Base-by-base conservation (phyloP, 768 basidiomycete species). In the Pholiota microspora region DNA sequence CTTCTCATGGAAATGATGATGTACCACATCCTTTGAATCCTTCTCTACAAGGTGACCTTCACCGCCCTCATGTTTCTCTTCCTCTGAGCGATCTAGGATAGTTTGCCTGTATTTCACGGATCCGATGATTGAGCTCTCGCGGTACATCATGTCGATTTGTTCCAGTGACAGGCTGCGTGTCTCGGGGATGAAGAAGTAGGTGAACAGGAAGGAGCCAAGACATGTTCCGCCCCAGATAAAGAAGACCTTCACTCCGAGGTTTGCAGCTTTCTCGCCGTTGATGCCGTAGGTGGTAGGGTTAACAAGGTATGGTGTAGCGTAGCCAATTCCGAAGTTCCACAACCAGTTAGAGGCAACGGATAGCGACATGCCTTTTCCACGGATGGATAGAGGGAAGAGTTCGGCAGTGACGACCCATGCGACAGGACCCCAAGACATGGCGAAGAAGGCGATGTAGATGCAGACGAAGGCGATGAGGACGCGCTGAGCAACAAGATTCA, bases 81-180 rank as follows among this genome's bases (percentile, higher is more conserved):
- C 4, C 21, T 2, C 21, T 9, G 40, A 16, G 18, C 40, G 16
- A 6, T 42, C 40, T 9, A 42, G 9, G 21, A 42, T 42, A 16
- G 40, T 42, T 29, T 31, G 29, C 16, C 46, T 34, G n/a, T 48
- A 48, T 29, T 18, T 18, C 29, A 55, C 38, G 9, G 48, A 40
- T n/a, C 38, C 29, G 21, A 29, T 52, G 7, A 34, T 62, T 13
- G 59, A 57, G 15, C 83, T 80, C 66, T 88, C 77, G 69, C 81
- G 77, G 75, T 88, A 87, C 63, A 91, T 76, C 24, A 84, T 64
- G 70, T 92, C 90, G 65, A 92, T 80, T 70, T 92, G 88, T 73
- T 92, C 90, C 56, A 92, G 80, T 10, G 87, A 85, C 13, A 92
- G 77, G 3, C 88, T 88, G 71, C 89, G 88, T 38, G 84, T 86